Evolutionary conservation across 169 alveolate genomes (phyloP), one percentile per base, ranked within the genome.

Genomic region (Cystoisospora suis): DNA sequence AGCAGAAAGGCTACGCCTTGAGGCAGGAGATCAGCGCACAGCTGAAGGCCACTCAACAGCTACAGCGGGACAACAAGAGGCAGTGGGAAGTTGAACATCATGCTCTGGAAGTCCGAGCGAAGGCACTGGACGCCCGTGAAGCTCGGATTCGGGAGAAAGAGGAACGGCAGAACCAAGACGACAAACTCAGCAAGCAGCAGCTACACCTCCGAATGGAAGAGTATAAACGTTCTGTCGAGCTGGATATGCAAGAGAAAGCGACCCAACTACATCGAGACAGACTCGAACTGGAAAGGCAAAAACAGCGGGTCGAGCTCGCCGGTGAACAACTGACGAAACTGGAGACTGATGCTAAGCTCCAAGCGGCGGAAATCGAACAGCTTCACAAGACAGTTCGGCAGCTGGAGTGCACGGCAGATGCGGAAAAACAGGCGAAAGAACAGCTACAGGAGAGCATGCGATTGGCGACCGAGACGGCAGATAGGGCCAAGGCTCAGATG

Each of bases 51-150:
- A 34, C 47, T 38, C 83, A 72, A 56, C 83, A 72, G 53, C 83
- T 40, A 34, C 83, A 72, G 53, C 83, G 83, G n/a, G 83, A 34
- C 58, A 9, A 72, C 36, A 34, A 72, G 45, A 46, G 53, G 42
- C 83, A 72, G 83, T 40, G 53, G 83, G 83, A 72, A 40, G 0
- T 72, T 0, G 83, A 72, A 56, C 47, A 72, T 46, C 83, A 40
- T 12, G 83, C 83, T 2, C 83, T 72, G 20, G 56, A 15, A 0
- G n/a, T 72, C 34, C 83, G 83, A 3, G 83, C 47, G 83, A 40
- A 72, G 53, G 83, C n/a, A 6, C 83, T 72, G n/a, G 83, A 72
- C 29, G 83, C 83, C 1, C 83, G 83, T 3, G 83, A 72, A 34
- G 53, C 47, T 15, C 1, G 83, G 20, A 27, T 72, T 29, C 45